Evolutionary conservation across 176 grass and related monocot species (phyloP).

Genomic region (Secale cereale): DNA sequence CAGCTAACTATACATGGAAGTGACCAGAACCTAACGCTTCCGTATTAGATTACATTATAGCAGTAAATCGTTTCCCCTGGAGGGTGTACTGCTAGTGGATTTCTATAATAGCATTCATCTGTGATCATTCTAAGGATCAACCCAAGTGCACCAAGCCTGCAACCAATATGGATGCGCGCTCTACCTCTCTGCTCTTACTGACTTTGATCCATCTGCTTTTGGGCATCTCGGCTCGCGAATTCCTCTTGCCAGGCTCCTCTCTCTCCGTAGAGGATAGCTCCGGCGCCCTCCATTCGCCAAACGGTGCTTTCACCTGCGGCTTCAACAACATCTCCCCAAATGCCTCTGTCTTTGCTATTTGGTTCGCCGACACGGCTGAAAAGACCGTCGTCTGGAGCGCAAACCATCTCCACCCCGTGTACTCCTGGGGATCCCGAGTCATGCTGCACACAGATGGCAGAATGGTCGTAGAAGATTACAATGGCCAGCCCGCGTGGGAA

Average conservation of each 20-base stretch:
- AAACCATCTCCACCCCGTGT: slow-evolving; percentile 33
- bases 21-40: not conserved
- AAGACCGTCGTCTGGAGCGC: slow-evolving; percentile 31
- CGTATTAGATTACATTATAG: not conserved
- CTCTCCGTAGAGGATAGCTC: not conserved
- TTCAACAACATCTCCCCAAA: slow-evolving; percentile 32
- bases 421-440: slow-evolving; percentile 24
- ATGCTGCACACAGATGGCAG: not conserved
- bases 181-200: not conserved
- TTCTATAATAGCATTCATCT: not conserved
- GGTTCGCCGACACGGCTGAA: slow-evolving; percentile 12
- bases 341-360: slow-evolving; percentile 30
- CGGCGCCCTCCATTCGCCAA: slow-evolving; percentile 17
- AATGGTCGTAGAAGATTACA: slow-evolving; percentile 28
- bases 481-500: slow-evolving; percentile 16
- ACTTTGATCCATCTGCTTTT: not conserved
- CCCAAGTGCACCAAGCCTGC: not conserved
- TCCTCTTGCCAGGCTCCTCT: slow-evolving; percentile 20
- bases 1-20: not conserved
- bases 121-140: not conserved
- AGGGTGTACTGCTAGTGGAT: not conserved
- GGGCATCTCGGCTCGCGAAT: not conserved
- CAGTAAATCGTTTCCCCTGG: not conserved
- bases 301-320: slow-evolving; percentile 37
- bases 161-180: not conserved